Evolutionary conservation across 345 rosid genomes (phyloP), one percentile per base, ranked within the genome.

Genomic region (Corchorus olitorius): DNA sequence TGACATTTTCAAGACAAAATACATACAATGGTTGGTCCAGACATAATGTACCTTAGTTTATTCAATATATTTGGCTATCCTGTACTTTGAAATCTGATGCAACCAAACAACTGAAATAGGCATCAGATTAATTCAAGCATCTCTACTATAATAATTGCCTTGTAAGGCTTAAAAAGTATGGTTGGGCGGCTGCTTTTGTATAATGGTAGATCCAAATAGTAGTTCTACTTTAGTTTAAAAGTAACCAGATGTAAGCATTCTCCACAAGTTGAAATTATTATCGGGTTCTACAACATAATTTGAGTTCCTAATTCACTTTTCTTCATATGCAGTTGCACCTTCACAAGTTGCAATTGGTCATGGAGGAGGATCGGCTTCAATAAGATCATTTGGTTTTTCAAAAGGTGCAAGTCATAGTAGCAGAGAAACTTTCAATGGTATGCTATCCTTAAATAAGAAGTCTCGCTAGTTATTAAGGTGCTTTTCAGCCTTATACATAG

Each of bases 321-420:
- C 60, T 16, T 70, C 15, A 58, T 53, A 33, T 52, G 54, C 86
- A 89, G 91, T 81, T 78, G 75, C 81, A 55, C 68, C 77, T 11
- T 81, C 89, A 2, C 88, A 84, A 82, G 78, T 88, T 75, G 90
- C 90, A 34, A 88, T 89, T 76, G 93, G 91, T 14, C 46, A 45
- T 63, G 93, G 87, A 63, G 82, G 86, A 72, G 87, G 83, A 12
- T 79, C 87, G 1, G 45, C 79, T 78, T 82, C 84, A 5, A 64
- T 82, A 22, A 89, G 79, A 74, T 74, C 92, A 63, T 83, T 80
- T 72, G 89, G 81, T 70, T 3, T 37, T 67, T 70, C 78, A 43
- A 84, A 59, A 72, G 80, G 72, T 64, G 71, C 78, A 27, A 65
- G 59, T 79, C 15, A 76, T 79, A 71, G 79, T 77, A 81, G 74